phyloP scores from a whole-genome alignment of 805 yeast species.

The Yarrowia sp. region DNA sequence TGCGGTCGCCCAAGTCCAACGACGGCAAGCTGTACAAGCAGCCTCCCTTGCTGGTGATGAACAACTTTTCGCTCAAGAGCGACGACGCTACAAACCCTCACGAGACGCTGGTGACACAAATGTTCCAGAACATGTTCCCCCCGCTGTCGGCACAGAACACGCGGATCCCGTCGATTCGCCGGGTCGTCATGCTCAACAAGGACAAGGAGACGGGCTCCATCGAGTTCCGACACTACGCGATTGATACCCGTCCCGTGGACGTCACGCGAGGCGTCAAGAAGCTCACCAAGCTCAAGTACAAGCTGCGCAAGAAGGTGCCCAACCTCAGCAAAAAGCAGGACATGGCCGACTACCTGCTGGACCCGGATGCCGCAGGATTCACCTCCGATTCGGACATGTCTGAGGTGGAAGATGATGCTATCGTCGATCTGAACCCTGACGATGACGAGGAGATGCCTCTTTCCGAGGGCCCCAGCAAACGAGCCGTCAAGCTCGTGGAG shows the following conservation, averaged over 20 bases:
- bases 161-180: constrained; percentile 72
- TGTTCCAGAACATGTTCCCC: constrained; percentile 95
- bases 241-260: constrained; percentile 78
- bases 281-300: constrained; percentile 67
- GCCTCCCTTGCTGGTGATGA: constrained; percentile 92
- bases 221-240: constrained; percentile 87
- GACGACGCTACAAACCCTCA: constrained; percentile 61
- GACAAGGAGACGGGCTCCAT: constrained; percentile 73
- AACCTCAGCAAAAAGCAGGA: constrained; percentile 71
- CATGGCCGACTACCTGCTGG: constrained; percentile 82
- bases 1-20: constrained; percentile 80
- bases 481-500: constrained; percentile 91
- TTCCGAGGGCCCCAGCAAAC: constrained; percentile 56
- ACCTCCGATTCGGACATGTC: constrained; percentile 72
- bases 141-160: constrained; percentile 88
- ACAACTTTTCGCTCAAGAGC: constrained; percentile 78
- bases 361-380: constrained; percentile 78
- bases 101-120: constrained; percentile 83
- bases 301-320: constrained; percentile 70
- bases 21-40: constrained; percentile 60
- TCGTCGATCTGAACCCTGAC: constrained; percentile 41
- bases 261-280: constrained; percentile 75
- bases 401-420: constrained; percentile 77
- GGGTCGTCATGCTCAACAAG: constrained; percentile 84
- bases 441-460: constrained; percentile 20